Evolutionary conservation across 139 green algal genomes (phyloP), one percentile per base, ranked within the genome.

Genomic region (Axilococcus clingmanii): DNA sequence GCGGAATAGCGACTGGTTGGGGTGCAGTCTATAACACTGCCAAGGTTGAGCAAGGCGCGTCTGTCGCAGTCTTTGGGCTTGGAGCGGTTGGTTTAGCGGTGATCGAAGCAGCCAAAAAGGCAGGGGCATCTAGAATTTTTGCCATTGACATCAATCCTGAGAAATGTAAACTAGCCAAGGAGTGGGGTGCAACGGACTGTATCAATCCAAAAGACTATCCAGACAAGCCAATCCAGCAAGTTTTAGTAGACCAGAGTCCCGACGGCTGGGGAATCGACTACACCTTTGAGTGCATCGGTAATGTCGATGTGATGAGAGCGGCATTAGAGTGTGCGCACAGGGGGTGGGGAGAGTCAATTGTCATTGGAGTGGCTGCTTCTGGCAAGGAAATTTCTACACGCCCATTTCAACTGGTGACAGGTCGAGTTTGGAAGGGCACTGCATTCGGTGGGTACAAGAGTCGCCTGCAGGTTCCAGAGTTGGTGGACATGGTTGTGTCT

Each of bases 351-450:
- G 62, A 83, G 59, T 80, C 57, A 0, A 68, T 91, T 0, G 72
- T 95, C 25, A 88, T 80, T 35, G 71, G 71, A 1, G 63, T 80
- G 20, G 71, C 71, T 22, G 67, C 63, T 25, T 44, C 59, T 19
- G 71, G 71, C 25, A 71, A 75, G 59, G 71, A 80, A 58, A 41
- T 69, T 11, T 27, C 58, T 32, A 71, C 58, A 35, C 72, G 92
- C 4, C 92, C 92, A 19, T 99, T 99, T 76, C 91, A 97, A 74
- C 77, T 98, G 9, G 86, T 94, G 32, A 94, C 87, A 8, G 87
- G 88, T 4, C 72, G 88, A 8, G 46, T 77, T 27, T 96, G 88
- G 91, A 87, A 79, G 65, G 91, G 91, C 27, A 96, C 89, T 5
- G 91, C 91, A 0, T 98, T 98, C 76, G 91, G 88, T 1, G 88